phyloP scores from a whole-genome alignment of 2,329 filamentous ascomycete genomes.

The Aspergillus aculeatus region DNA sequence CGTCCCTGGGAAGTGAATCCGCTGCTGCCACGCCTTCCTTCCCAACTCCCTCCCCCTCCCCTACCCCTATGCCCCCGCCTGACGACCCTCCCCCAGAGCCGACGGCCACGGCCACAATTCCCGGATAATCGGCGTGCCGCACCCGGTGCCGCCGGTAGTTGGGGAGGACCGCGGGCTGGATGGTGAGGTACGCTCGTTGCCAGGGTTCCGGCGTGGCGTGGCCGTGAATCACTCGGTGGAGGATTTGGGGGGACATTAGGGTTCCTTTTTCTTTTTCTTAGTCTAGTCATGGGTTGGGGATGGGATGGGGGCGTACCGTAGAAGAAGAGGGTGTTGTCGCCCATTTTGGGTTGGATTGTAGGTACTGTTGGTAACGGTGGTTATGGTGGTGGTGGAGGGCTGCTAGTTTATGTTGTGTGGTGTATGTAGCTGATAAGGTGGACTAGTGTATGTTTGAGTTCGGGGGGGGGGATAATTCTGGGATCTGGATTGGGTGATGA shows the following conservation, averaged over 20 bases:
- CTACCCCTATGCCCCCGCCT: no score
- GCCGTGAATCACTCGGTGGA: slow-evolving; percentile 80
- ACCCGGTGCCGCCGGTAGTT: slow-evolving; percentile 72
- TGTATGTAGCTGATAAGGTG: no score
- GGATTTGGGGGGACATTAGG: slow-evolving; percentile 81
- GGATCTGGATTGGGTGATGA: no score
- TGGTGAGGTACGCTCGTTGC: slow-evolving; percentile 57
- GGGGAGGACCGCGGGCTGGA: slow-evolving; percentile 73
- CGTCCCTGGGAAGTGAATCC: no score
- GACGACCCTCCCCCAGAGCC: no score
- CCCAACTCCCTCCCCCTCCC: not conserved
- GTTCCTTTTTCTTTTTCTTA: slow-evolving; percentile 43
- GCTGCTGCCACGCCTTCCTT: no score
- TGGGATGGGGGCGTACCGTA: slow-evolving; percentile 49
- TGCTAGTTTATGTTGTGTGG: no score
- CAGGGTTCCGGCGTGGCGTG: slow-evolving; percentile 51
- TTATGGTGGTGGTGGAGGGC: no score
- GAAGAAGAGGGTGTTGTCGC: slow-evolving; percentile 60
- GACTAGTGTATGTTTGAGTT: no score
- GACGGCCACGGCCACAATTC: slow-evolving; percentile 52
- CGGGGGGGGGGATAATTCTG: no score
- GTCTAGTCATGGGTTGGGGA: not conserved
- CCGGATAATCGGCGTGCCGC: slow-evolving; percentile 72
- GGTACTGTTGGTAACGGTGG: no score
- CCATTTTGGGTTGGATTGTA: slow-evolving; percentile 37